phyloP scores from a whole-genome alignment of 148 eudicot species.

The Camellia lanceoleosa region DNA sequence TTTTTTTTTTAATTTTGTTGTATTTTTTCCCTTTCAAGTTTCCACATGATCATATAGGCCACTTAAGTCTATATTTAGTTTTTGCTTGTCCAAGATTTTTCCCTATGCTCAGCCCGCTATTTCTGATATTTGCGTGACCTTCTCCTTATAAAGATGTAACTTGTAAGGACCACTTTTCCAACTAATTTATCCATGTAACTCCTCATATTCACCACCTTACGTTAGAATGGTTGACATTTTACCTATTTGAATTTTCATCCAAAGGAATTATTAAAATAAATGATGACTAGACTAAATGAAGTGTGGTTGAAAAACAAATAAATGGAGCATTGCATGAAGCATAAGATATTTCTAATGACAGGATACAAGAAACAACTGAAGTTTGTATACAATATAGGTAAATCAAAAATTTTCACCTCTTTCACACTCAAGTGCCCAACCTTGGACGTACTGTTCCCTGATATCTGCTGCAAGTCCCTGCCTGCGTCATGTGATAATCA shows the following conservation, averaged over 20 bases:
- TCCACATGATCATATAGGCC: not conserved
- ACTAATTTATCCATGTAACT: not conserved
- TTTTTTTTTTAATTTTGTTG: not conserved
- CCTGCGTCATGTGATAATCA: slow-evolving; percentile 58
- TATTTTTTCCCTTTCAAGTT: not conserved
- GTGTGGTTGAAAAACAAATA: not conserved
- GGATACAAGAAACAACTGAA: not conserved
- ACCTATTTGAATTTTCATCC: not conserved
- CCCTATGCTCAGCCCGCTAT: not conserved
- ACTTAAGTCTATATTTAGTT: not conserved
- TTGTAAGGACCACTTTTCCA: not conserved
- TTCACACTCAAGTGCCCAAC: slow-evolving; percentile 70
- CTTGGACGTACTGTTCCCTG: slow-evolving; percentile 70
- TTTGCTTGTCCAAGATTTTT: not conserved
- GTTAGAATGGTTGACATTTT: not conserved
- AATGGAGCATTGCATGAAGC: not conserved
- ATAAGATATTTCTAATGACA: not conserved
- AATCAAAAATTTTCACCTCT: slow-evolving; percentile 49
- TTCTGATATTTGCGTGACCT: not conserved
- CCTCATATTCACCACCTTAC: not conserved
- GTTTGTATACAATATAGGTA: not conserved
- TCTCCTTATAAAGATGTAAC: not conserved
- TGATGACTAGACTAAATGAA: not conserved
- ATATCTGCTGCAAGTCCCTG: slow-evolving; percentile 95
- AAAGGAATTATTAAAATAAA: not conserved